These are phyloP conservation scores for Pyrrhoderma noxium DNA, from an alignment of 1,284 basidiomycete genomes.

Conservation along the genomic window DNA sequence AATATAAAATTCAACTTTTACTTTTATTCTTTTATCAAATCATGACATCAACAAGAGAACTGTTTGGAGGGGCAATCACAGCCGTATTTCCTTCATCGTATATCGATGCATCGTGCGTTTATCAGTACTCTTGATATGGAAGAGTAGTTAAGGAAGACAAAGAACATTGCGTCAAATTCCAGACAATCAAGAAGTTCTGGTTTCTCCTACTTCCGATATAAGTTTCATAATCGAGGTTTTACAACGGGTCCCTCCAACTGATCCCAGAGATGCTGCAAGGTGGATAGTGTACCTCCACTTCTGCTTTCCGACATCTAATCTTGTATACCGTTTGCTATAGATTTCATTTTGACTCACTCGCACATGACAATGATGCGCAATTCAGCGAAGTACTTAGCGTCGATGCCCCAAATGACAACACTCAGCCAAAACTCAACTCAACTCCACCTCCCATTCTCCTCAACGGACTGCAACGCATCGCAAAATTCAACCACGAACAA, in stretches of 20 bases:
- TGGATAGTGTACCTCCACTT: slow-evolving; percentile 29
- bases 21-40: neutral
- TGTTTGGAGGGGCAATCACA: slow-evolving; percentile 81
- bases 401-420: slow-evolving; percentile 21
- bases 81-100: slow-evolving; percentile 51
- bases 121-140: slow-evolving; percentile 10
- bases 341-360: slow-evolving; percentile 88
- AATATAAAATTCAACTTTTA: neutral
- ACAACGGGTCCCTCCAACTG: slow-evolving; percentile 56
- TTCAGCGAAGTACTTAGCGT: slow-evolving; percentile 42
- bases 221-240: slow-evolving; percentile 88
- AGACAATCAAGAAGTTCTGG: slow-evolving; percentile 94
- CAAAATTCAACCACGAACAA: slow-evolving; percentile 64
- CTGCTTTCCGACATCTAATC: slow-evolving; percentile 18
- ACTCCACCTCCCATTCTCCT: slow-evolving; percentile 60
- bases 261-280: slow-evolving; percentile 62
- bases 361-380: slow-evolving; percentile 83
- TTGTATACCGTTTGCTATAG: slow-evolving; percentile 43
- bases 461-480: slow-evolving; percentile 61
- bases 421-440: slow-evolving; percentile 25
- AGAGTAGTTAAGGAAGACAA: slow-evolving; percentile 12
- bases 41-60: slow-evolving; percentile 28
- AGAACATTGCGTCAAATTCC: slow-evolving; percentile 90
- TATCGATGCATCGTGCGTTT: slow-evolving; percentile 81
- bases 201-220: slow-evolving; percentile 62